Evolutionary conservation across 176 grass and related monocot genomes (phyloP).

Genomic region (Tuctoria greenei): DNA sequence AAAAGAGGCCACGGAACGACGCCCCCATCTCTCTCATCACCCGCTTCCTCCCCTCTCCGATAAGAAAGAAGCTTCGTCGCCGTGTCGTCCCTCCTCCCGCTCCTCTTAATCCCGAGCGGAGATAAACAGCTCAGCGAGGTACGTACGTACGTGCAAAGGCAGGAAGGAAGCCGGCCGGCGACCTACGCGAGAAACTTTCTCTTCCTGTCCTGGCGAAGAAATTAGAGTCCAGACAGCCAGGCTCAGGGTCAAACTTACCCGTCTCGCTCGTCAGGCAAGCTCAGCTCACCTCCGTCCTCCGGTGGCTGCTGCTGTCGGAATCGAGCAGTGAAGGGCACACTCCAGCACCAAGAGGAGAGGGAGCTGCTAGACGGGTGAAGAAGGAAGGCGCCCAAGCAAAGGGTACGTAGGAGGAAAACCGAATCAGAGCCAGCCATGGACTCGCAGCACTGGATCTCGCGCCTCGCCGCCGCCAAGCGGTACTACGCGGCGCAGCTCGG

Average conservation of each 20-base stretch:
- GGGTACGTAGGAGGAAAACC: background rate
- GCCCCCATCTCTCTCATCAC: slow-evolving; percentile 35
- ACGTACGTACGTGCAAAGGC: no score
- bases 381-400: background rate
- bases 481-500: slow-evolving; percentile 71
- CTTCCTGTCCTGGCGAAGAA: background rate
- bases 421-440: slow-evolving; percentile 54
- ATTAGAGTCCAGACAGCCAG: background rate
- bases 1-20: slow-evolving; percentile 3
- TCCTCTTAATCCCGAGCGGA: slow-evolving; percentile 3
- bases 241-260: background rate
- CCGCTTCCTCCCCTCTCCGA: slow-evolving; percentile 24
- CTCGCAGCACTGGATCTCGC: slow-evolving; percentile 98
- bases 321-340: background rate
- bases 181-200: background rate
- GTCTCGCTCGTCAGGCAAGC: background rate
- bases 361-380: background rate
- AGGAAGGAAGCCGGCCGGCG: background rate
- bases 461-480: slow-evolving; percentile 86
- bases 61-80: slow-evolving; percentile 46
- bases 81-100: slow-evolving; percentile 2
- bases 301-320: slow-evolving; percentile 10
- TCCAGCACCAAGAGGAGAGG: background rate
- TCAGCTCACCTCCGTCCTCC: background rate
- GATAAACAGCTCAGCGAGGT: background rate